Base-by-base conservation (phyloP, 164 flowering plant species). In the Vitis cinerea region DNA sequence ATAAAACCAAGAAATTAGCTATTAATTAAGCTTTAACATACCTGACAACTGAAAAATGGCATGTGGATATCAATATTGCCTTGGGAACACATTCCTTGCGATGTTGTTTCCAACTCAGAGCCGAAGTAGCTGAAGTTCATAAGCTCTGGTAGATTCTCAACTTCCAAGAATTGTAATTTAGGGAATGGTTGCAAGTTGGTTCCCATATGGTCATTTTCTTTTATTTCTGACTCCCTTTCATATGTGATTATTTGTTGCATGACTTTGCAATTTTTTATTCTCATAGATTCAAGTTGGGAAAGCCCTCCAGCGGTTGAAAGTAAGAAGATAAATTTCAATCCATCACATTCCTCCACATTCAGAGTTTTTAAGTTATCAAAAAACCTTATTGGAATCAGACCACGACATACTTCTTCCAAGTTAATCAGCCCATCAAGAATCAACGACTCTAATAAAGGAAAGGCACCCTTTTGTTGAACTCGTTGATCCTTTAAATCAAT, bases 371-470 rank as follows among this genome's bases (percentile, higher is more conserved):
- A 23, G 27, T 23, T 23, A 23, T 23, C 27, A 23, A 23, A 23
- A 23, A 23, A 23, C 27, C 27, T 23, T 23, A 23, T 23, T 23
- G 27, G 27, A 23, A 23, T 23, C 2, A 0, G 27, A 23, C 27
- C 27, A 23, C 27, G 27, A 23, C 27, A 23, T 23, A 23, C 27
- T 23, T 23, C 27, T 23, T 23, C 27, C 27, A 23, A 23, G 27
- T 23, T 23, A 23, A 23, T 23, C 27, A 23, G 27, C 27, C 27
- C 27, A 23, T 23, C 27, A 23, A 23, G 67, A 58, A 49, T 17
- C 56, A 77, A 16, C 3, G 73, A 23, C 65, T 73, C 68, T 62
- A 77, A 59, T 0, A 2, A 29, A 0, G 75, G 63, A 16, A 68
- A 71, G 23, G 67, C 73, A 10, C 11, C 37, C 3, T 9, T 4